Evolutionary conservation across 2,329 filamentous ascomycete species (phyloP).

Genomic region (Paecilomyces fulvus): DNA sequence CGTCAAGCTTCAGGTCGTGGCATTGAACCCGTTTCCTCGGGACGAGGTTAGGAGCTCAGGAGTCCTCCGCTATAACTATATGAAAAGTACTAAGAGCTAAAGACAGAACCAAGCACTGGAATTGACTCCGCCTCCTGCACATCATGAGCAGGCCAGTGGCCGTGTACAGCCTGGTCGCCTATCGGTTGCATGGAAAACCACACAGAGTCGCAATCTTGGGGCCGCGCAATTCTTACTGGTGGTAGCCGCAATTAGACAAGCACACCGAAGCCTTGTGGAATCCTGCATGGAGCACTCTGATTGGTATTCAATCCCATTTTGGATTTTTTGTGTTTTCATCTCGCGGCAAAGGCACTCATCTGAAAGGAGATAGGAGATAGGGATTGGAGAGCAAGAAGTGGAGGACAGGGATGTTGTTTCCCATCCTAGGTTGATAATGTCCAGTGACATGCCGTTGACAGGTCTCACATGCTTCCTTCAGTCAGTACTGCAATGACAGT

Average conservation of each 20-base stretch:
- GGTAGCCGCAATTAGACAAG: not conserved
- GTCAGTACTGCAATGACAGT: not conserved
- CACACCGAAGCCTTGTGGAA: not conserved
- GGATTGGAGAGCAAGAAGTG: not conserved
- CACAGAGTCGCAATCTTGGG: not conserved
- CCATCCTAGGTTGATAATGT: not conserved
- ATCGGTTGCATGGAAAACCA: not conserved
- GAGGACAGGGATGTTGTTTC: not conserved
- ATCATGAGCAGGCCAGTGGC: not conserved
- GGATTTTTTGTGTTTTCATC: not conserved
- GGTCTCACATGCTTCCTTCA: not conserved
- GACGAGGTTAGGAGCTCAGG: not conserved
- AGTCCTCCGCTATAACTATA: not conserved
- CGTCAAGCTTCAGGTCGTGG: not conserved
- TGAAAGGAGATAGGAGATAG: not conserved
- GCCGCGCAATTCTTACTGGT: not conserved
- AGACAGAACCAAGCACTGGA: not conserved
- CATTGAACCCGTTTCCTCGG: not conserved
- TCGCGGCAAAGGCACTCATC: not conserved
- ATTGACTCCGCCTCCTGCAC: not conserved
- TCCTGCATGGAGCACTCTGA: not conserved
- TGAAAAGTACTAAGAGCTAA: not conserved
- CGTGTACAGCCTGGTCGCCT: not conserved
- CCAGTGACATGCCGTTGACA: not conserved
- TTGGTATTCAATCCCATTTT: not conserved